These are phyloP conservation scores for Colletotrichum cuscutae DNA, from an alignment of 2,329 filamentous ascomycete species.

Conservation along the genomic window DNA sequence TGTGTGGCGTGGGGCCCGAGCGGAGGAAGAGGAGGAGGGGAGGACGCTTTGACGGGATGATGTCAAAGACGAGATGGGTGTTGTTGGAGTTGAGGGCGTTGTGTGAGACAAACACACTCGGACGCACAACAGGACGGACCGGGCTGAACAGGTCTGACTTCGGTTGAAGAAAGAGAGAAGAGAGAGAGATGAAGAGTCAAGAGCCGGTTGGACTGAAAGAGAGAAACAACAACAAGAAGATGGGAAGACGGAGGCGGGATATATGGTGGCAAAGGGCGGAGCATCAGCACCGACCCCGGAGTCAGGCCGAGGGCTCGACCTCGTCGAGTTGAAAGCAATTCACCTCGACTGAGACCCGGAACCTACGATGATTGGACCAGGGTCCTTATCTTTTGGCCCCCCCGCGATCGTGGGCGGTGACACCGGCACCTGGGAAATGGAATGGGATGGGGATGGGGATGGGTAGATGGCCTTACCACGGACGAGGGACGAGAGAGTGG, in stretches of 20 bases:
- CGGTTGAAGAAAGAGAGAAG: slow-evolving; percentile 6
- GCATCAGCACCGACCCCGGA: slow-evolving; percentile 29
- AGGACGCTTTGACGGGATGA: background rate
- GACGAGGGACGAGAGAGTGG: background rate
- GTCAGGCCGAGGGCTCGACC: slow-evolving; percentile 30
- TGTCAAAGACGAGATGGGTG: background rate
- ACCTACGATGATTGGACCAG: background rate
- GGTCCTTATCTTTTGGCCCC: slow-evolving; percentile 31
- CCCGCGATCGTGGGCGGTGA: slow-evolving; percentile 33
- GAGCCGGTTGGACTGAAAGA: slow-evolving; percentile 15
- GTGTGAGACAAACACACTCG: background rate
- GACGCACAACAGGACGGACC: slow-evolving; percentile 12
- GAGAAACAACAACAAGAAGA: background rate
- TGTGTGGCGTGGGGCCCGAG: slow-evolving; percentile 11
- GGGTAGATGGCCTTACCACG: background rate
- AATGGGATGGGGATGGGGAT: background rate
- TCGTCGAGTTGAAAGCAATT: slow-evolving; percentile 11
- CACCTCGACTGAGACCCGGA: slow-evolving; percentile 11
- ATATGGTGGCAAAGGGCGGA: slow-evolving; percentile 34
- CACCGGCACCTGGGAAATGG: slow-evolving; percentile 21
- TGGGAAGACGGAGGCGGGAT: slow-evolving; percentile 27
- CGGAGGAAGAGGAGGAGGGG: background rate
- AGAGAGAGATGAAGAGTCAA: slow-evolving; percentile 16
- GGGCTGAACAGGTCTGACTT: slow-evolving; percentile 26
- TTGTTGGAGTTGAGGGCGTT: background rate